phyloP scores from a whole-genome alignment of 768 basidiomycete species.

The Daedaleopsis sinensis region DNA sequence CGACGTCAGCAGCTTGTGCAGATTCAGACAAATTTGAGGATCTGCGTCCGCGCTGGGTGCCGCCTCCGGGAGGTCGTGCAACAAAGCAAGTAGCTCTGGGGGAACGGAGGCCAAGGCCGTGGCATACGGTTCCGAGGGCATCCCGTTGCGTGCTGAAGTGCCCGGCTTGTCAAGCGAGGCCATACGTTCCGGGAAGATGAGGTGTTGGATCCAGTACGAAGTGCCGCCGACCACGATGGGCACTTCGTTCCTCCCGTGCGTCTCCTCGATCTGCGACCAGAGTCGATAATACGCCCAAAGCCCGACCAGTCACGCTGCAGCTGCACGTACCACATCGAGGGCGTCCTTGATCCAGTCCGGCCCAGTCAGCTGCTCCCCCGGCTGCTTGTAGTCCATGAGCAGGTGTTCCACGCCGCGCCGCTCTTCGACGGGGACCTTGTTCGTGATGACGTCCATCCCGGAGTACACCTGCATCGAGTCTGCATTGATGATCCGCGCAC shows the following conservation, averaged over 20 bases:
- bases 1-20: conserved; percentile 64
- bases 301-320: conserved; percentile 19
- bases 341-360: conserved; percentile 90
- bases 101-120: conserved; percentile 49
- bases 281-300: too few species aligned
- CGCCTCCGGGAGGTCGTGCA: conserved; percentile 58
- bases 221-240: conserved; percentile 97
- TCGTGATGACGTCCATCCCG: conserved; percentile 92
- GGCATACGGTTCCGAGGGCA: conserved; percentile 34
- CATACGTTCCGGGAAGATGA: conserved; percentile 85
- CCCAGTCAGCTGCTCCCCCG: conserved; percentile 86
- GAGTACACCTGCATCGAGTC: conserved; percentile 97
- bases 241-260: conserved; percentile 60
- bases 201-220: conserved; percentile 96
- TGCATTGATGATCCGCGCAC: conserved; percentile 86
- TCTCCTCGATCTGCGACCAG: conserved; percentile 66
- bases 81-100: conserved; percentile 50
- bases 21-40: conserved; percentile 58
- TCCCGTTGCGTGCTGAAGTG: neutral
- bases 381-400: conserved; percentile 85
- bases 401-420: conserved; percentile 83
- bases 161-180: conserved; percentile 29
- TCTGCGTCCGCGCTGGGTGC: conserved; percentile 58
- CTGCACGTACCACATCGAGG: conserved; percentile 61
- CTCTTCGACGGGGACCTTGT: conserved; percentile 83